phyloP scores from a whole-genome alignment of 257 asterid genomes.

The Lavandula angustifolia region DNA sequence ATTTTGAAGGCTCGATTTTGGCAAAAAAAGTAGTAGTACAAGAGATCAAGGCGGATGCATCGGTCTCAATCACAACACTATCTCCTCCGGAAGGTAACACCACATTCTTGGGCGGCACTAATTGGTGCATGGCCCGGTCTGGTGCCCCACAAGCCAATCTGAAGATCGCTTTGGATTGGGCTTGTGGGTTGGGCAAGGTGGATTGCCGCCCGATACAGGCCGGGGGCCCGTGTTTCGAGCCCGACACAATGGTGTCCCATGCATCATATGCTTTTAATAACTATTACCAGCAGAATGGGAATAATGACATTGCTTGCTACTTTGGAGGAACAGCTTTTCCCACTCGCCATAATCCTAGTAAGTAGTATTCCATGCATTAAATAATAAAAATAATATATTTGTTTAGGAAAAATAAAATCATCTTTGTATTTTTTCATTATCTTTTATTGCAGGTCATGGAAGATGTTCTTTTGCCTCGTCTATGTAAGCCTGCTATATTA shows the following conservation, averaged over 20 bases:
- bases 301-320: conserved; percentile 71
- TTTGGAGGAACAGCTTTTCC: conserved; percentile 78
- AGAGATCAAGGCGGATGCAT: conserved; percentile 52
- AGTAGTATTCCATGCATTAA: conserved; percentile 13
- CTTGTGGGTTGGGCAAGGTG: conserved; percentile 64
- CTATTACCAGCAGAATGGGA: conserved; percentile 83
- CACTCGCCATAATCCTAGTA: conserved; percentile 63
- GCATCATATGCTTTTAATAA: conserved; percentile 80
- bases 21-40: conserved; percentile 37
- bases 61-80: conserved; percentile 30
- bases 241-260: conserved; percentile 59
- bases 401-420: too few species aligned
- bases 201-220: conserved; percentile 62
- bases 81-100: conserved; percentile 80
- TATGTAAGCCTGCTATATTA: conserved; percentile 27
- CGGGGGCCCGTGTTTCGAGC: conserved; percentile 78
- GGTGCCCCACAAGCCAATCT: conserved; percentile 52
- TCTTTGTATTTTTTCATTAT: too few species aligned
- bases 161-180: conserved; percentile 83
- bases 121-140: conserved; percentile 78
- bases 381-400: too few species aligned
- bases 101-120: conserved; percentile 67
- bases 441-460: conserved; percentile 49
- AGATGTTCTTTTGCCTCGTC: conserved; percentile 51
- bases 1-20: conserved; percentile 13